These are phyloP conservation scores for Cladosporium sp. DNA, from an alignment of 2,329 filamentous ascomycete species.

Conservation along the genomic window DNA sequence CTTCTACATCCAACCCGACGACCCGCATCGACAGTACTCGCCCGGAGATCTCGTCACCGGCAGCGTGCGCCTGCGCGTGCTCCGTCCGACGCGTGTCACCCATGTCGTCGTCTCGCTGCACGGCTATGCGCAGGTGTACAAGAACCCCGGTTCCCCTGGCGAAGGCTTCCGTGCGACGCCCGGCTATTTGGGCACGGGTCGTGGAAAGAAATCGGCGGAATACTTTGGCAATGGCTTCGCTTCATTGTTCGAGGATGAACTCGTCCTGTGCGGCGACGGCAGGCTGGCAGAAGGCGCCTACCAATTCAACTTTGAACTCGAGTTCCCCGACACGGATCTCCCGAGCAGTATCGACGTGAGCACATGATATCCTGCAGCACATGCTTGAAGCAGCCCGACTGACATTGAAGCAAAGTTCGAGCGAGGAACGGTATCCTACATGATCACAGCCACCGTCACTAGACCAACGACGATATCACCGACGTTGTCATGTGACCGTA, in stretches of 20 bases:
- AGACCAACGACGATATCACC: slow-evolving; percentile 82
- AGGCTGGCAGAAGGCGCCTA: slow-evolving; percentile 69
- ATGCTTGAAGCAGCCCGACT: slow-evolving; percentile 7
- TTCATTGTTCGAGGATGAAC: slow-evolving; percentile 79
- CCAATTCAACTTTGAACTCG: slow-evolving; percentile 72
- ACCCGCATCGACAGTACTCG: slow-evolving; percentile 72
- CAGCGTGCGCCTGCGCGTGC: slow-evolving; percentile 65
- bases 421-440: slow-evolving; percentile 86
- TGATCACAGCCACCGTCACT: slow-evolving; percentile 84
- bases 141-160: slow-evolving; percentile 58
- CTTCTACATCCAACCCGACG: slow-evolving; percentile 72
- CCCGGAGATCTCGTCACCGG: slow-evolving; percentile 73
- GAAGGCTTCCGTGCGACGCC: slow-evolving; percentile 49
- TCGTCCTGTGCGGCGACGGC: slow-evolving; percentile 74
- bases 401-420: slow-evolving; percentile 70
- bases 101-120: slow-evolving; percentile 75
- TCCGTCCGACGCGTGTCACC: slow-evolving; percentile 72
- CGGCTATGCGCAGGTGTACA: slow-evolving; percentile 75
- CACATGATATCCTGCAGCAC: slow-evolving; percentile 20
- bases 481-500: slow-evolving; percentile 73
- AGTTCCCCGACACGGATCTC: slow-evolving; percentile 64
- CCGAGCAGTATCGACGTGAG: slow-evolving; percentile 95
- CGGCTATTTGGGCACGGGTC: slow-evolving; percentile 32
- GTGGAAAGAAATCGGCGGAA: slow-evolving; percentile 47
- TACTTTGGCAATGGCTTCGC: slow-evolving; percentile 75